phyloP scores from a whole-genome alignment of 2,329 filamentous ascomycete genomes.

The Penicillium griseofulvum region DNA sequence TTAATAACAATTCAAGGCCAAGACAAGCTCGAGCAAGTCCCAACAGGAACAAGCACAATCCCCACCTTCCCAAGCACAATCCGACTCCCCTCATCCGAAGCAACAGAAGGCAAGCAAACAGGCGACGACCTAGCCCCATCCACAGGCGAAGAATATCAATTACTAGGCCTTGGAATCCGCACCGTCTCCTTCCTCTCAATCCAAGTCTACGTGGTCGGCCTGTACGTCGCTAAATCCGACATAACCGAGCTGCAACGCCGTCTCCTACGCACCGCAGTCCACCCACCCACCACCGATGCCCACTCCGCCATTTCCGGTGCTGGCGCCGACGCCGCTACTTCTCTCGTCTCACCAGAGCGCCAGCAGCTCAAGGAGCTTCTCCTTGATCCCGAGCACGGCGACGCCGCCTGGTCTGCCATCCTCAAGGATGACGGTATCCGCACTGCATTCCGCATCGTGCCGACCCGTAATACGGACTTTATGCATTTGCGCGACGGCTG shows the following conservation, averaged over 20 bases:
- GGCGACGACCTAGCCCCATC: slow-evolving; percentile 39
- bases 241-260: slow-evolving; percentile 75
- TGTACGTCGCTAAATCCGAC: slow-evolving; percentile 83
- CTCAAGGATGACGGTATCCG: slow-evolving; percentile 67
- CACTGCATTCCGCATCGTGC: slow-evolving; percentile 77
- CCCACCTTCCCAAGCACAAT: slow-evolving; percentile 75
- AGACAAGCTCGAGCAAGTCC: slow-evolving; percentile 69
- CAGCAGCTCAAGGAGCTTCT: slow-evolving; percentile 67
- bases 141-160: slow-evolving; percentile 65
- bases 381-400: slow-evolving; percentile 66
- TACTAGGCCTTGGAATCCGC: slow-evolving; percentile 82
- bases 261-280: slow-evolving; percentile 67
- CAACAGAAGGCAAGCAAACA: slow-evolving; percentile 32
- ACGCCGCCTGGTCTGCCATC: slow-evolving; percentile 71
- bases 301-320: slow-evolving; percentile 22
- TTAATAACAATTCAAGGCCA: slow-evolving; percentile 44
- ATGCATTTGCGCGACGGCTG: slow-evolving; percentile 88
- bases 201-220: slow-evolving; percentile 90
- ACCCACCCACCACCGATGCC: slow-evolving; percentile 28
- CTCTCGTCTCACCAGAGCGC: slow-evolving; percentile 79
- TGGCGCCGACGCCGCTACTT: slow-evolving; percentile 70
- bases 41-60: slow-evolving; percentile 77
- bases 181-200: slow-evolving; percentile 87
- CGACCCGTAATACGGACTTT: slow-evolving; percentile 93
- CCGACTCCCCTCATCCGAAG: slow-evolving; percentile 53